Percentiles rank a stretch among this genome's conserved stretches.
phyloP scores from a whole-genome alignment of 139 green algal species.

The Chlamydomonas urium region DNA sequence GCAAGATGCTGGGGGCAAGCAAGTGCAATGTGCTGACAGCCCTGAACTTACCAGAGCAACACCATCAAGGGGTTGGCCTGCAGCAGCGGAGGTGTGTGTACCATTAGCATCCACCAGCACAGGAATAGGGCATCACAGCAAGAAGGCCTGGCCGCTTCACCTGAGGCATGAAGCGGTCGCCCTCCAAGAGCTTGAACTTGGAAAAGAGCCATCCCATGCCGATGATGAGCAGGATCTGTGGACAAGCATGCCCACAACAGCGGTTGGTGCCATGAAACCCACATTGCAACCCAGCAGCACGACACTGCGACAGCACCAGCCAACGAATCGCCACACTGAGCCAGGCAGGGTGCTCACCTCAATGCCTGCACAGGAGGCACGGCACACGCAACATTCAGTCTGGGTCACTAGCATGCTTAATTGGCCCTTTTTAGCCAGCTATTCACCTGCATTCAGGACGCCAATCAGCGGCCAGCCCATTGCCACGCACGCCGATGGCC shows the following conservation, averaged over 20 bases:
- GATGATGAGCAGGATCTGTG: neutral
- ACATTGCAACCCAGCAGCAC: no score
- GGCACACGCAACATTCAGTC: neutral
- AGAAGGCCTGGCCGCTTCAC: no score
- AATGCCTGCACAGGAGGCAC: neutral
- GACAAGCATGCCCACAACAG: neutral
- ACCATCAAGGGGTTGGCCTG: neutral
- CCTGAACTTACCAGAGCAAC: neutral
- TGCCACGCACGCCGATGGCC: no score
- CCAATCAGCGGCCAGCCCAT: neutral
- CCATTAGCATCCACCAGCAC: no score
- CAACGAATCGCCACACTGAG: neutral
- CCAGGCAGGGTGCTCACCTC: neutral
- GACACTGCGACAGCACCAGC: no score
- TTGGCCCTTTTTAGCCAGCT: neutral
- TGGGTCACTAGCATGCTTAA: neutral
- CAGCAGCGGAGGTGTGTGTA: no score
- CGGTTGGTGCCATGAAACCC: no score
- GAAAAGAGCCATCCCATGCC: neutral
- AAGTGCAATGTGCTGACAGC: no score
- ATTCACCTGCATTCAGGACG: neutral
- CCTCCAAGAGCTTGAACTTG: neutral
- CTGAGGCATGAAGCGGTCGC: neutral
- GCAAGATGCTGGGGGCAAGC: no score
- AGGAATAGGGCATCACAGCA: no score